phyloP scores from a whole-genome alignment of 169 alveolate genomes.

The Cryptosporidium felis region DNA sequence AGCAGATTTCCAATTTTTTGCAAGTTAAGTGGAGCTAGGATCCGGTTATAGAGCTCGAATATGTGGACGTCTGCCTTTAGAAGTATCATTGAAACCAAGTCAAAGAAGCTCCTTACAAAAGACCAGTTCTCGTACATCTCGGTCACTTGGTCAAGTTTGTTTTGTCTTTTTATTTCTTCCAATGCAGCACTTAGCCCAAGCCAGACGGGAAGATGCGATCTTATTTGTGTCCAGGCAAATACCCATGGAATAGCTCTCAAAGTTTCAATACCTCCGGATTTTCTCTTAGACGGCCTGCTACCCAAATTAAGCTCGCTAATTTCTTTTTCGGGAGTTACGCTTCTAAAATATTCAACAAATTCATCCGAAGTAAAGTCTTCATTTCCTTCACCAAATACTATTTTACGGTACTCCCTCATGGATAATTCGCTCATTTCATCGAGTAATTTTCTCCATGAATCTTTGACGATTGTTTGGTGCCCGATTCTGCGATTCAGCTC shows the following conservation, averaged over 20 bases:
- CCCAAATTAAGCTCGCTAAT: constrained; percentile 84
- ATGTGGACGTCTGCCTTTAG: constrained; percentile 77
- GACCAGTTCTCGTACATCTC: constrained; percentile 85
- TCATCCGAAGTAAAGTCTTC: constrained; percentile 77
- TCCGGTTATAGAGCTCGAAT: constrained; percentile 69
- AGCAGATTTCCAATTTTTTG: constrained; percentile 51
- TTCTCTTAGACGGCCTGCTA: constrained; percentile 83
- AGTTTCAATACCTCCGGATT: constrained; percentile 83
- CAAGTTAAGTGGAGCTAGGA: constrained; percentile 27
- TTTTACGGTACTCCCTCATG: constrained; percentile 78
- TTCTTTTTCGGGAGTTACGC: constrained; percentile 84
- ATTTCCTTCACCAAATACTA: constrained; percentile 78
- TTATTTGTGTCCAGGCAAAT: constrained; percentile 87
- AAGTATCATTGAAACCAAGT: constrained; percentile 82
- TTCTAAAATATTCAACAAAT: constrained; percentile 81
- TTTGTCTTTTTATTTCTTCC: constrained; percentile 68
- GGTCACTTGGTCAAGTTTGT: constrained; percentile 71
- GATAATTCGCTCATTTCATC: constrained; percentile 80
- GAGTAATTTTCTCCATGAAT: constrained; percentile 79
- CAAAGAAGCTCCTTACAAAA: constrained; percentile 81
- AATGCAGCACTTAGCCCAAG: constrained; percentile 79
- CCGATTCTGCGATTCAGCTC: not conserved
- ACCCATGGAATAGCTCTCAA: constrained; percentile 89
- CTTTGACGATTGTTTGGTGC: not conserved
- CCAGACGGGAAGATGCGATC: constrained; percentile 85